phyloP scores from a whole-genome alignment of 176 grass and related monocot species.

The Musa itinerans region DNA sequence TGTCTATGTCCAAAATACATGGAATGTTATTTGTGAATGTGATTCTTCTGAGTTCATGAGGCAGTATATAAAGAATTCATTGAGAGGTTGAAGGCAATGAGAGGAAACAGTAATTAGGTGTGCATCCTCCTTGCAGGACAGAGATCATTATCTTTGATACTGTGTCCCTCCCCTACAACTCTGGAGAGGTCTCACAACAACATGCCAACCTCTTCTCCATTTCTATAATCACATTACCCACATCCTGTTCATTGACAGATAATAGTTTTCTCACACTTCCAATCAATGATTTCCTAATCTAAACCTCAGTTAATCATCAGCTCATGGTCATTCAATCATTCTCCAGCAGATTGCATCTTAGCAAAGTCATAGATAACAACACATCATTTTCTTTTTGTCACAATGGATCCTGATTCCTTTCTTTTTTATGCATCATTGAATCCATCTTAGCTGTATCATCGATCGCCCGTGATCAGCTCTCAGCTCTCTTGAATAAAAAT shows the following conservation, averaged over 20 bases:
- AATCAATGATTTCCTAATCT: too few species aligned
- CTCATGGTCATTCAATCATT: neutral
- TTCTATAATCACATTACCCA: neutral
- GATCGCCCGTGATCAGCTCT: too few species aligned
- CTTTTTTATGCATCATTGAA: neutral
- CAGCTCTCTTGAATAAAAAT: neutral
- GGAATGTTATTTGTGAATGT: too few species aligned
- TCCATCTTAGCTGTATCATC: neutral
- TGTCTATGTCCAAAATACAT: too few species aligned
- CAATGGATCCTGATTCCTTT: too few species aligned
- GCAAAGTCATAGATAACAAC: neutral
- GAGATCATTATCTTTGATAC: neutral
- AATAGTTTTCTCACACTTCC: neutral
- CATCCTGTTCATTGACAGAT: slow-evolving; percentile 1
- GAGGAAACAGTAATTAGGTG: too few species aligned
- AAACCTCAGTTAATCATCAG: too few species aligned
- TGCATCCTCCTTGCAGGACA: too few species aligned
- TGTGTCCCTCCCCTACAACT: neutral
- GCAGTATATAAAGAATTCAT: too few species aligned
- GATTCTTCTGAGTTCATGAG: too few species aligned
- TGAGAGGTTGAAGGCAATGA: too few species aligned
- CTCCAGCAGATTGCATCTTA: neutral
- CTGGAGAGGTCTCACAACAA: neutral
- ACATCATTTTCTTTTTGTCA: neutral
- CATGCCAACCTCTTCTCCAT: neutral